Base-by-base conservation (phyloP, 192 early-diverging fungal species). In the Umbelopsis isabellina region DNA sequence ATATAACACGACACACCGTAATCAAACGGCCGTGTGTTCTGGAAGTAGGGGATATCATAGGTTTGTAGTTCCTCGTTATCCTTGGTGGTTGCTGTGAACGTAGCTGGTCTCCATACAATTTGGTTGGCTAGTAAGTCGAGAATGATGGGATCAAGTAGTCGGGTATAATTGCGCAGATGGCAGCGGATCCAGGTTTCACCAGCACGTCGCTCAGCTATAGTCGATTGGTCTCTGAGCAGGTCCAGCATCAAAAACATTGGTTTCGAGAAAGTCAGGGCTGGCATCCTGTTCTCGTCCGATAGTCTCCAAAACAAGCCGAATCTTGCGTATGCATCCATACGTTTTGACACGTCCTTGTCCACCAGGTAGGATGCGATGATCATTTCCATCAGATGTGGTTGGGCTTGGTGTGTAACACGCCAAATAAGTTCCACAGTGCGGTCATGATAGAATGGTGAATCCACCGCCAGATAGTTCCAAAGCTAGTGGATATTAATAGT, bases 161-260 rank as follows among this genome's bases (percentile, higher is more conserved):
- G 84, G 12, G 72, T 69, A 66, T 90, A 90, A 15, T 82, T 86
- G 35, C 75, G 84, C 5, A 90, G 78, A 66, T 91, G 85, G 49
- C 83, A 86, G 37, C 89, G 80, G 45, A 93, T 85, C 91, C 91
- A 93, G 6, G 80, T 84, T 53, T 93, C 90, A 27, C 89, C 91
- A 15, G 83, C 85, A 30, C 88, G 80, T 37, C 82, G 80, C 64
- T 88, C 78, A 0, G 82, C 73, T 0, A 86, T 83, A 50, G 81
- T 83, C 25, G 81, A 72, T 33, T 85, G 68, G 11, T 76, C 86
- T 30, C 80, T 71, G 45, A 93, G 77, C 46, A 85, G 80, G 68
- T 97, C 95, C 9, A 97, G 74, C 52, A 93, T 86, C 9, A 97
- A 68, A 69, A 95, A 90, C 80, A 95, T 84, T 4, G 91, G 88